Conservation (phyloP, 2,329 filamentous ascomycete species). For the Penicillium concentricum region DNA sequence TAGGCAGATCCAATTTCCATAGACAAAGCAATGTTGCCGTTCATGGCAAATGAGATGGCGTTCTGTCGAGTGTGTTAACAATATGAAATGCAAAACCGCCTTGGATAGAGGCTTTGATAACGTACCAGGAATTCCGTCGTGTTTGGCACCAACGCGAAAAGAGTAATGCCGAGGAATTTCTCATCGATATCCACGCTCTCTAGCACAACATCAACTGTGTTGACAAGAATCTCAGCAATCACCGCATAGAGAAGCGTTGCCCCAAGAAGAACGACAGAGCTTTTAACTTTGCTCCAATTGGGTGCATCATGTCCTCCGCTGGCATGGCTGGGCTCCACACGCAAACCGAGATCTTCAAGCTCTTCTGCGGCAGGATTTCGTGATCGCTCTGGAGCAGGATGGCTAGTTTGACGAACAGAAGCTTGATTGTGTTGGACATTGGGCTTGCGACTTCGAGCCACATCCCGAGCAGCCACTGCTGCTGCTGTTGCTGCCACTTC, state of each 20-base stretch:
- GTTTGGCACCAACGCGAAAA: constrained; percentile 96
- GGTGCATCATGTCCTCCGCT: constrained; percentile 91
- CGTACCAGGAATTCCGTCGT: constrained; percentile 93
- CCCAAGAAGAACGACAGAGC: constrained; percentile 79
- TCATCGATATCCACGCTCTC: constrained; percentile 89
- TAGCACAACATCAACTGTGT: constrained; percentile 95
- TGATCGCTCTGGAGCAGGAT: constrained; percentile 36
- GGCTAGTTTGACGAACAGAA: constrained; percentile 33
- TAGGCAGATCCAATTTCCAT: constrained; percentile 99
- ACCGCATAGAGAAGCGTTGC: constrained; percentile 93
- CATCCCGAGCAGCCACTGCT: constrained; percentile 80
- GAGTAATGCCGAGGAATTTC: constrained; percentile 93
- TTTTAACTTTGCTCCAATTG: constrained; percentile 94
- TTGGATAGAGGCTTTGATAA: constrained; percentile 10
- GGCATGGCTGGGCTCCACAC: constrained; percentile 42
- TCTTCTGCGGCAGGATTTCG: constrained; percentile 42
- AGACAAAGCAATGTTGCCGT: constrained; percentile 95
- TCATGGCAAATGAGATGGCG: constrained; percentile 99
- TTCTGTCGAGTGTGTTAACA: constrained; percentile 57
- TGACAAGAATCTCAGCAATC: constrained; percentile 94
- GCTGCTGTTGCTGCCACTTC: constrained; percentile 93
- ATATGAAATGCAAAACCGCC: not conserved
- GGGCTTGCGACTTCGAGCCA: constrained; percentile 53
- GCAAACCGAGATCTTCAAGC: constrained; percentile 47
- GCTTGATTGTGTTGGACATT: constrained; percentile 38